These are phyloP conservation scores for Lecanicillium sp. DNA, from an alignment of 2,329 filamentous ascomycete species.

Conservation along the genomic window DNA sequence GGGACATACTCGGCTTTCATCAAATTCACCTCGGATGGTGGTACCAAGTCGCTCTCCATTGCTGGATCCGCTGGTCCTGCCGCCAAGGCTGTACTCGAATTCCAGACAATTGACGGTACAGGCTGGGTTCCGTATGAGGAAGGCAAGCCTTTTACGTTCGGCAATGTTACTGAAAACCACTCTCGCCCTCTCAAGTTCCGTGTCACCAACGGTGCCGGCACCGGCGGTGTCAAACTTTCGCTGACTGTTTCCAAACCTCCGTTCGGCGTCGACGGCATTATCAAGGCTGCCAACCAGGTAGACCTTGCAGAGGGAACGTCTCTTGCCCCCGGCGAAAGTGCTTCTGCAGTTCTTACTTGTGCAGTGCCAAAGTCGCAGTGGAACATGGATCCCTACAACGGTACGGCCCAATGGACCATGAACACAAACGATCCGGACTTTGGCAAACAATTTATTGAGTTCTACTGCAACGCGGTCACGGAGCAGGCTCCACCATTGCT, in stretches of 20 bases:
- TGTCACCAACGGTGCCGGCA: conserved; percentile 40
- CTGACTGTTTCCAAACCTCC: conserved; percentile 55
- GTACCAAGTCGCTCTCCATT: conserved; percentile 37
- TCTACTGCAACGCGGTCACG: conserved; percentile 41
- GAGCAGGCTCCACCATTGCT: conserved; percentile 44
- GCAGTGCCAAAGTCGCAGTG: conserved; percentile 48
- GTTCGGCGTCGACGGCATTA: conserved; percentile 44
- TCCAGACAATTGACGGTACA: conserved; percentile 41
- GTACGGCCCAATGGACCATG: conserved; percentile 44
- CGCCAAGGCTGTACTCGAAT: conserved; percentile 43
- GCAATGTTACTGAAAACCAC: conserved; percentile 44
- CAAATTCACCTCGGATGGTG: conserved; percentile 38
- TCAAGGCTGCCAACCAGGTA: conserved; percentile 44
- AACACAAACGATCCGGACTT: conserved; percentile 46
- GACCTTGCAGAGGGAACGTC: conserved; percentile 49
- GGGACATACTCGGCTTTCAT: conserved; percentile 44
- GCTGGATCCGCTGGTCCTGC: conserved; percentile 39
- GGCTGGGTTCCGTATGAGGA: conserved; percentile 40
- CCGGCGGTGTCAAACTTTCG: conserved; percentile 37
- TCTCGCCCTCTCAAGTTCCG: conserved; percentile 40
- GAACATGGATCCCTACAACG: conserved; percentile 42
- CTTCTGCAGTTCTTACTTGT: conserved; percentile 45
- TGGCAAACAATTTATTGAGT: conserved; percentile 44
- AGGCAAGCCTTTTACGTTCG: conserved; percentile 41
- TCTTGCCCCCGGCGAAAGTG: conserved; percentile 39